phyloP scores from a whole-genome alignment of 2,329 filamentous ascomycete species.

The Clarireedia homoeocarpa region DNA sequence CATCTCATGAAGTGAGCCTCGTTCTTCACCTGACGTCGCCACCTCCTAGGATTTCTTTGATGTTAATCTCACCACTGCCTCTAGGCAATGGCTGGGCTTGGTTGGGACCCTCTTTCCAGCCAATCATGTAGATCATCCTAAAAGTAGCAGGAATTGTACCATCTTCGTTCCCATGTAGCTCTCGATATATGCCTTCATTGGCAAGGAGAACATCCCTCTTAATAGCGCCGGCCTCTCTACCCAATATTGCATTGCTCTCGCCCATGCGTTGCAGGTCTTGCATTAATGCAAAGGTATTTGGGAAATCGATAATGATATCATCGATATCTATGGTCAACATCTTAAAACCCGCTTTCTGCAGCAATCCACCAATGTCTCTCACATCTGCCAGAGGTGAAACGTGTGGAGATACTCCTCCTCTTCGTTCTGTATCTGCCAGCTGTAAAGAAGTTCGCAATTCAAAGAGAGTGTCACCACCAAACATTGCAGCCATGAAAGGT shows the following conservation, averaged over 20 bases:
- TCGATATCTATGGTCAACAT: slow-evolving; percentile 95
- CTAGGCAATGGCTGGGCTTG: slow-evolving; percentile 75
- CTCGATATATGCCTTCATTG: slow-evolving; percentile 79
- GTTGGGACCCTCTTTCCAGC: slow-evolving; percentile 79
- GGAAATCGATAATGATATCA: slow-evolving; percentile 93
- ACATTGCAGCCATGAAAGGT: slow-evolving; percentile 93
- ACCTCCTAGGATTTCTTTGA: slow-evolving; percentile 68
- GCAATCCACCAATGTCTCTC: slow-evolving; percentile 77
- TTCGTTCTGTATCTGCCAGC: slow-evolving; percentile 80
- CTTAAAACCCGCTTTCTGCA: slow-evolving; percentile 85
- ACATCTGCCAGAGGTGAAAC: slow-evolving; percentile 90
- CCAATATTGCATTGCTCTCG: slow-evolving; percentile 80
- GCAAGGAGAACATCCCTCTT: slow-evolving; percentile 79
- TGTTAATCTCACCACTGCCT: slow-evolving; percentile 77
- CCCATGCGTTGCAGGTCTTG: slow-evolving; percentile 93
- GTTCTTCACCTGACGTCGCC: slow-evolving; percentile 23
- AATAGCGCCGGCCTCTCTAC: slow-evolving; percentile 74
- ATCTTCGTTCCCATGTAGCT: slow-evolving; percentile 76
- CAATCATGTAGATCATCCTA: slow-evolving; percentile 96
- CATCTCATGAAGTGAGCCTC: no score
- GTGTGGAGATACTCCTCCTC: slow-evolving; percentile 86
- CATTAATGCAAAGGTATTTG: slow-evolving; percentile 85
- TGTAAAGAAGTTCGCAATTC: slow-evolving; percentile 91
- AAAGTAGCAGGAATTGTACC: slow-evolving; percentile 82
- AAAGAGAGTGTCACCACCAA: slow-evolving; percentile 88